These are phyloP conservation scores for Rhododendron ferrugineum DNA, from an alignment of 148 eudicot genomes.

Conservation along the genomic window DNA sequence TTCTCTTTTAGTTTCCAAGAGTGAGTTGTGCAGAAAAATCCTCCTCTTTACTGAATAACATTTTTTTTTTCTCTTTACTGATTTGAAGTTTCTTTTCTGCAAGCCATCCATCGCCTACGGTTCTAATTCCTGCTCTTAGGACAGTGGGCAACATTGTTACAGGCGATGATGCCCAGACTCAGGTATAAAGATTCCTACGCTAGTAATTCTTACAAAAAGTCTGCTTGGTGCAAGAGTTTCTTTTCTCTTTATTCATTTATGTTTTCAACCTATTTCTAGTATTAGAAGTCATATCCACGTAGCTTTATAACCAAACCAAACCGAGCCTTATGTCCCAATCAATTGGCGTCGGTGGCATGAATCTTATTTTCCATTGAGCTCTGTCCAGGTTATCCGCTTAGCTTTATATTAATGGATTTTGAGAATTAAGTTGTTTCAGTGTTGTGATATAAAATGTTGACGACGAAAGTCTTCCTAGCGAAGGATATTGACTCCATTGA, in stretches of 20 bases:
- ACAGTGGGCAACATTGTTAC: slow-evolving; percentile 50
- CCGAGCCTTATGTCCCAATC: not conserved
- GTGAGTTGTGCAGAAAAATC: not conserved
- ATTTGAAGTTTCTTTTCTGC: not conserved
- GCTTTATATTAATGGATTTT: not conserved
- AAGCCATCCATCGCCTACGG: slow-evolving; percentile 45
- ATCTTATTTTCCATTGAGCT: not conserved
- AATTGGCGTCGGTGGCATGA: no score
- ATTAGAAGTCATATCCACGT: not conserved
- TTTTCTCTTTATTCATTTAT: not conserved
- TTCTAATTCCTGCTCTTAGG: slow-evolving; percentile 46
- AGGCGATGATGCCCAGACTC: slow-evolving; percentile 47
- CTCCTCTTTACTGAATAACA: not conserved
- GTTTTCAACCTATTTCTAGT: not conserved
- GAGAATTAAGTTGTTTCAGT: not conserved
- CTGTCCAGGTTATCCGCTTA: not conserved
- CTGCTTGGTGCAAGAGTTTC: not conserved
- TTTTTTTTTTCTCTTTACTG: not conserved
- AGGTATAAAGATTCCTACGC: slow-evolving; percentile 19
- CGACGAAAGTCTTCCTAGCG: not conserved
- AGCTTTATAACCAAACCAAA: not conserved
- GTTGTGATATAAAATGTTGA: not conserved
- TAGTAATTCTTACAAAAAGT: not conserved
- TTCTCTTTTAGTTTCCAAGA: not conserved
- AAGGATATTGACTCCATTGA: not conserved